Conservation (phyloP, 192 early-diverging fungal species). For the Linderina pennispora region DNA sequence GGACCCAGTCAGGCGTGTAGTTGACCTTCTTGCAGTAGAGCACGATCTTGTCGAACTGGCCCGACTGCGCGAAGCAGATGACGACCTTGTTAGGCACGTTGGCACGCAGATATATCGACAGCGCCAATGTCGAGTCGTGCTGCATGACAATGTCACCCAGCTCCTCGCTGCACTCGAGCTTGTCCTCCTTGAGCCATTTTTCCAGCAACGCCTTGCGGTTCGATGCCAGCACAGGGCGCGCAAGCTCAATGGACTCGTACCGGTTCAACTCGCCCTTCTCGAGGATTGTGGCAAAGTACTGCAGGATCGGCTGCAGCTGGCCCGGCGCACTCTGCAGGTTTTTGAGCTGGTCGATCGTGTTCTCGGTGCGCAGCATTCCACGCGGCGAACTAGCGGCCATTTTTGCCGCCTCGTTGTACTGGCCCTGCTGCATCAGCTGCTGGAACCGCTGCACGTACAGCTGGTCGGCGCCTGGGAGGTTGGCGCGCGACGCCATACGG, state of each 20-base stretch:
- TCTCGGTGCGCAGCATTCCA: conserved; percentile 89
- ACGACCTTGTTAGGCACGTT: conserved; percentile 93
- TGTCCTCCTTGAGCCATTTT: conserved; percentile 99
- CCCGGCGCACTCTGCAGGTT: conserved; percentile 66
- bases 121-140: conserved; percentile 82
- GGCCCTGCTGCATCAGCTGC: conserved; percentile 65
- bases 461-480: conserved; percentile 88
- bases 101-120: conserved; percentile 92
- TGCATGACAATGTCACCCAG: conserved; percentile 95
- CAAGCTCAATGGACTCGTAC: conserved; percentile 90
- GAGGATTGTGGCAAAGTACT: conserved; percentile 95
- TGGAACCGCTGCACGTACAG: conserved; percentile 91
- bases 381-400: conserved; percentile 92
- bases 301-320: conserved; percentile 86
- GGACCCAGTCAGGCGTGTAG: conserved; percentile 87
- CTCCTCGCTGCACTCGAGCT: conserved; percentile 97
- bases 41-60: conserved; percentile 94
- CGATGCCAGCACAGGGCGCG: conserved; percentile 83
- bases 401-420: conserved; percentile 87
- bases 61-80: conserved; percentile 92
- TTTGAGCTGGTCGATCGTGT: conserved; percentile 94
- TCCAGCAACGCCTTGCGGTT: conserved; percentile 90
- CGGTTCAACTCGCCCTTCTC: conserved; percentile 95
- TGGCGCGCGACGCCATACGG: conserved; percentile 81
- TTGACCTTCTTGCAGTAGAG: conserved; percentile 92